phyloP scores from a whole-genome alignment of 2,329 filamentous ascomycete genomes.

The Chaetoscypha palmicola region DNA sequence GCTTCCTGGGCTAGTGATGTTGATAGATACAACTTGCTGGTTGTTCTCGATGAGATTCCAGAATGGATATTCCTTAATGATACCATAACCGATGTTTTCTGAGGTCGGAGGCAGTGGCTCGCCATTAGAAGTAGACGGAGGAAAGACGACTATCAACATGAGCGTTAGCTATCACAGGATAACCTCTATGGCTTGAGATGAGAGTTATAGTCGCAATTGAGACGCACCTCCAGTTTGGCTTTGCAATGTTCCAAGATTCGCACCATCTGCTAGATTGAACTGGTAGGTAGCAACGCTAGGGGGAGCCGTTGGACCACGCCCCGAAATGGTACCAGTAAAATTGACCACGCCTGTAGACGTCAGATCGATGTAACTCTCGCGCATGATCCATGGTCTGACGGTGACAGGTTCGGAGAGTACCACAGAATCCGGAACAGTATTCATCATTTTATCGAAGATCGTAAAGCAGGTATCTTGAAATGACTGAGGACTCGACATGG shows the following conservation, averaged over 20 bases:
- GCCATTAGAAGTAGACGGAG: neutral
- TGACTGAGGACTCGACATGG: slow-evolving; percentile 11
- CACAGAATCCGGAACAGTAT: slow-evolving; percentile 14
- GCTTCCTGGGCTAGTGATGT: neutral
- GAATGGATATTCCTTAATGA: neutral
- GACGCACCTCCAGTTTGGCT: slow-evolving; percentile 8
- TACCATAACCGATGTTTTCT: neutral
- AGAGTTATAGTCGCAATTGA: neutral
- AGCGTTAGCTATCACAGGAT: neutral
- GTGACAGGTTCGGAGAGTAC: slow-evolving; percentile 13
- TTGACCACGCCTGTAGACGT: slow-evolving; percentile 7
- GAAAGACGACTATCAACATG: neutral
- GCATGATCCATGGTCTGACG: slow-evolving; percentile 13
- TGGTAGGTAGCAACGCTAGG: slow-evolving; percentile 12
- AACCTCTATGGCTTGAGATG: neutral
- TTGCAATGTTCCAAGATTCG: slow-evolving; percentile 7
- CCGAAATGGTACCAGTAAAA: slow-evolving; percentile 7
- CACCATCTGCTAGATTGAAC: slow-evolving; percentile 10
- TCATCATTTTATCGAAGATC: slow-evolving; percentile 19
- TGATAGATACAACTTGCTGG: neutral
- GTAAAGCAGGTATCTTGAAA: slow-evolving; percentile 15
- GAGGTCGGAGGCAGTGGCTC: neutral
- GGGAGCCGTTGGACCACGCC: neutral
- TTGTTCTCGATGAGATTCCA: neutral
- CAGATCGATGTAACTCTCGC: slow-evolving; percentile 11